Evolutionary conservation across 495 filamentous ascomycete species (phyloP), one percentile per base, ranked within the genome.

Genomic region (Tuber indicum): DNA sequence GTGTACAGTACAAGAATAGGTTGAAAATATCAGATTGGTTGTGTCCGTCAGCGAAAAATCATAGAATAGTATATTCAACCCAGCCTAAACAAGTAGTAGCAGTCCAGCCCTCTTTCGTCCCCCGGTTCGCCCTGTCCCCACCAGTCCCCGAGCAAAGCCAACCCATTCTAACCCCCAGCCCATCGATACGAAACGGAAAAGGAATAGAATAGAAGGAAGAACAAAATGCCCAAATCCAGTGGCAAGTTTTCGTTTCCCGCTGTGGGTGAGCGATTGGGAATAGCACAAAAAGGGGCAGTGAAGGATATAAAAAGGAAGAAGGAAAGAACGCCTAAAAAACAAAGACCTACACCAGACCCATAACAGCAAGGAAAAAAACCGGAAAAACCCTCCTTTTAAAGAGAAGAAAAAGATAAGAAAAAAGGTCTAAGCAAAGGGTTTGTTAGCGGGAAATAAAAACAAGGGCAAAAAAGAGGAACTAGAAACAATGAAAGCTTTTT

Each of bases 401-500:
- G 45, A 72, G 23, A 52, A 74, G 39, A 72, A 81, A 70, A 41
- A 72, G 19, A 72, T 1, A 8, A 70, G 70, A 72, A 82, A 72
- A 46, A 72, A 43, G 8, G 32, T 52, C 58, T 42, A 74, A 58
- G 73, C 46, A 71, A 44, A 72, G 46, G 5, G 32, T 47, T 36
- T 23, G 17, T 21, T 52, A 41, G 19, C 39, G n/a, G 42, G 36
- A 79, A 66, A 44, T 66, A 72, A 81, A 70, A 75, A 79, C 74
- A 70, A 75, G 72, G 72, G 62, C 75, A 81, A 41, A 41, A 41
- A 41, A 72, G 75, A 80, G 71, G 79, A 71, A 76, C 75, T 82
- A 82, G 79, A 82, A 82, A 79, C 81, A 82, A 82, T 82, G 81
- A 80, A 82, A 82, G 80, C 81, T 82, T 82, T 82, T 82, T 72